phyloP scores from a whole-genome alignment of 2,329 filamentous ascomycete genomes.

The Xylaria sp. region DNA sequence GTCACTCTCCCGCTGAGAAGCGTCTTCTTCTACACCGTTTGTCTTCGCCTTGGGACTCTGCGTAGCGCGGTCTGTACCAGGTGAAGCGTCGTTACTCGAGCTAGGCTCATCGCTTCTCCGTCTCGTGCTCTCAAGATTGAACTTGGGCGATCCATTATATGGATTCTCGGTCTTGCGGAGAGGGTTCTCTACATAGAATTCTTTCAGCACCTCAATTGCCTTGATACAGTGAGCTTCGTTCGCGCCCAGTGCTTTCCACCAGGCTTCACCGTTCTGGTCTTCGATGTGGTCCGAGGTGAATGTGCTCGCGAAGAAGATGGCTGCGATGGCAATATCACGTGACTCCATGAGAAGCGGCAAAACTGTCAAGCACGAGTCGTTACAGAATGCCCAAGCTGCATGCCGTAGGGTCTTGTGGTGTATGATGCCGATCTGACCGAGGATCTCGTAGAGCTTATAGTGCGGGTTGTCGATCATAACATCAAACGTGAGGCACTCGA shows the following conservation, averaged over 20 bases:
- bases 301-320: slow-evolving; percentile 80
- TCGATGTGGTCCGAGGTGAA: slow-evolving; percentile 71
- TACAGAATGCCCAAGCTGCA: slow-evolving; percentile 88
- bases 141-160: slow-evolving; percentile 48
- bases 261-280: slow-evolving; percentile 68
- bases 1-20: slow-evolving; percentile 28
- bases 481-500: slow-evolving; percentile 91
- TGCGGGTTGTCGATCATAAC: slow-evolving; percentile 87
- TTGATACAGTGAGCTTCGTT: slow-evolving; percentile 63
- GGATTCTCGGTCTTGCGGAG: slow-evolving; percentile 51
- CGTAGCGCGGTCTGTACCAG: slow-evolving; percentile 44
- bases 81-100: slow-evolving; percentile 48
- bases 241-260: slow-evolving; percentile 79
- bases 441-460: slow-evolving; percentile 73
- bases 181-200: slow-evolving; percentile 61
- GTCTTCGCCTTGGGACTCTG: slow-evolving; percentile 41
- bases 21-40: slow-evolving; percentile 38
- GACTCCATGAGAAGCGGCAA: slow-evolving; percentile 77
- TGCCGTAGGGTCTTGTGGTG: slow-evolving; percentile 80
- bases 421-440: slow-evolving; percentile 66
- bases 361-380: slow-evolving; percentile 79
- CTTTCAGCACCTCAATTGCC: slow-evolving; percentile 71
- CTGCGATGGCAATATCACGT: slow-evolving; percentile 74
- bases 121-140: slow-evolving; percentile 52
- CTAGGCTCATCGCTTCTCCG: slow-evolving; percentile 40